Evolutionary conservation across 805 yeast species (phyloP), one percentile per base, ranked within the genome.

Genomic region (Komagataella populi): DNA sequence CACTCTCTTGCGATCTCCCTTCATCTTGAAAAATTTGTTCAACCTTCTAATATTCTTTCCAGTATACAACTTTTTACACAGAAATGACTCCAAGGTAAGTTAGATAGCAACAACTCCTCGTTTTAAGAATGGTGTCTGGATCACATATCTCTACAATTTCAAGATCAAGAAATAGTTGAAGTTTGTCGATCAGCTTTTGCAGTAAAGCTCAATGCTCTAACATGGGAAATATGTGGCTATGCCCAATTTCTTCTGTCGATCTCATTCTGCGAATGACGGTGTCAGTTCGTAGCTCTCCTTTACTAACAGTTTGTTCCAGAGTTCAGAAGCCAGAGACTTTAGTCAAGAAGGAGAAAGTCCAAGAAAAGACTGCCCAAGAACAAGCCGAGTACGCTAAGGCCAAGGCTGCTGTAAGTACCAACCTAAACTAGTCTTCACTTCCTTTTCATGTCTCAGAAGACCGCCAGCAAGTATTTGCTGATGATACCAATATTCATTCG

Each of bases 381-480:
- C 78, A 84, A 66, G 83, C 87, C 70, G 89, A 87, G 67, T 90
- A 80, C 69, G 83, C 80, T 76, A 77, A 73, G 68, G 84, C 82
- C 60, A 79, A 88, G 72, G 78, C 80, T 74, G 81, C 80, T 67
- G 95, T 86, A 84, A 72, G 95, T 85, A 71, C 57, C 17, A 23
- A 12, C 14, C 16, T 23, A 20, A 47, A 44, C 24, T 10, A 10
- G 39, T 30, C 39, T 10, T 4, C 5, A 48, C 14, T 17, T 50
- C 49, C 7, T 36, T 45, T 24, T 45, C 45, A 51, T 22, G 24
- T 16, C 17, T 23, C 24, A 46, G 49, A 49, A 47, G 47, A 48
- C 20, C 23, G 10, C 48, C 23, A 20, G 48, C 48, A 30, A 45
- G 14, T 22, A 50, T 52, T 54, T 48, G 55, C 63, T 70, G 75